Conservation (phyloP, 164 flowering plant genomes). For the grape (Vitis vinifera) region DNA sequence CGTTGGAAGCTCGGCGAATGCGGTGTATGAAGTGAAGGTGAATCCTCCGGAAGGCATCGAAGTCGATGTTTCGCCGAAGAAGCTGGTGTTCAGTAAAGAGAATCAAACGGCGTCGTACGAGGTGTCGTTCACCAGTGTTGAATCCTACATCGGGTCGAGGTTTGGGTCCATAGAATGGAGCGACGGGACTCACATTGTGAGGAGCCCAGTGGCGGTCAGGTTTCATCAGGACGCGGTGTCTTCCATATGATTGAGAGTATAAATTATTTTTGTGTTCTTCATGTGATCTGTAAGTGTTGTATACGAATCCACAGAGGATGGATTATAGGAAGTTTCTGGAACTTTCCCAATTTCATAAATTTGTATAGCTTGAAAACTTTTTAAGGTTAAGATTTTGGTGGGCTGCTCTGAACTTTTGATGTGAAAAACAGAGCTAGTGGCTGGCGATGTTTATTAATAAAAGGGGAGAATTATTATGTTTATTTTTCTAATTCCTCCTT, state of each 20-base stretch:
- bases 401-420: too few species aligned
- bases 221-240: slow-evolving; percentile 31
- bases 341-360: too few species aligned
- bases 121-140: slow-evolving; percentile 47
- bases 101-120: slow-evolving; percentile 46
- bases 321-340: too few species aligned
- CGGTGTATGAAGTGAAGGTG: slow-evolving; percentile 61
- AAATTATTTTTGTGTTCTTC: neutral
- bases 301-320: neutral
- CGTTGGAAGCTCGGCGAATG: slow-evolving; percentile 54
- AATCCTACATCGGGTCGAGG: slow-evolving; percentile 1
- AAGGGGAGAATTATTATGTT: too few species aligned
- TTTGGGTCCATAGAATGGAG: slow-evolving; percentile 81
- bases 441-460: too few species aligned
- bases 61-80: slow-evolving; percentile 56
- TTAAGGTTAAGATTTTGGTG: too few species aligned
- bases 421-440: too few species aligned
- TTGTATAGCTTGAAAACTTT: too few species aligned
- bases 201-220: slow-evolving; percentile 72
- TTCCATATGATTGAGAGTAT: slow-evolving; percentile 23
- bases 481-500: too few species aligned
- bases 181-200: slow-evolving; percentile 67
- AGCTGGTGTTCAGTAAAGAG: slow-evolving; percentile 56
- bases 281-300: neutral
- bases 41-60: slow-evolving; percentile 50